Evolutionary conservation across 176 grass and related monocot genomes (phyloP).

Genomic region (Ensete ventricosum): DNA sequence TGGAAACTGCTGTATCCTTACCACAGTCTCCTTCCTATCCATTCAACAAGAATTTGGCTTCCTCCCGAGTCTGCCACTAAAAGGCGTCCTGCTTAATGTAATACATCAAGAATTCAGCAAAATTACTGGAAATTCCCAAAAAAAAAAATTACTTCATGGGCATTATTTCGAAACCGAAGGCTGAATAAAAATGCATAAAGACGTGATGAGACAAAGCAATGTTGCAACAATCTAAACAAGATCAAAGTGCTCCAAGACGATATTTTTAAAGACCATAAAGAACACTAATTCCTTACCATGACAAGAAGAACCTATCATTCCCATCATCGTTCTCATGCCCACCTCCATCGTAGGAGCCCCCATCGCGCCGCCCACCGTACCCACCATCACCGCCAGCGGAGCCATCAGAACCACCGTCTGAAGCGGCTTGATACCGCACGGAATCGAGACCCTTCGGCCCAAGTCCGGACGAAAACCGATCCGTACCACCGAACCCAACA

Average conservation of each 20-base stretch:
- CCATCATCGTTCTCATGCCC: background rate
- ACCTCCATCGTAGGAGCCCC: background rate
- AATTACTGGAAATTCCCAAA: too few relatives aligned
- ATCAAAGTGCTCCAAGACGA: background rate
- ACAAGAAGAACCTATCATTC: conserved; percentile 10
- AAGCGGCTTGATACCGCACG: conserved; percentile 2
- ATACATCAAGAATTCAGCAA: background rate
- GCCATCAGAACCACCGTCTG: conserved; percentile 5
- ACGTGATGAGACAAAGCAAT: background rate
- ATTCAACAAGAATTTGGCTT: too few relatives aligned
- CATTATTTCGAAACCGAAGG: too few relatives aligned
- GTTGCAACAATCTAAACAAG: background rate
- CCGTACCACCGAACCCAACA: background rate
- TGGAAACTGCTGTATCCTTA: too few relatives aligned
- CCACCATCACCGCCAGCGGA: conserved; percentile 1
- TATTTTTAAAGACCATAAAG: background rate
- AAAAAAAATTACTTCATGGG: too few relatives aligned
- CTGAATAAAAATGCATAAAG: too few relatives aligned
- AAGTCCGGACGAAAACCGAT: background rate
- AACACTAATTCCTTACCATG: conserved; percentile 1
- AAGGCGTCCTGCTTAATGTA: background rate
- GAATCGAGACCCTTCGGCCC: background rate
- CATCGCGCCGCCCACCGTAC: background rate
- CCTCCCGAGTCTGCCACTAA: too few relatives aligned
- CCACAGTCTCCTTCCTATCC: too few relatives aligned